Conservation (phyloP, 106 monocot species). For the Acorus gramineus region DNA sequence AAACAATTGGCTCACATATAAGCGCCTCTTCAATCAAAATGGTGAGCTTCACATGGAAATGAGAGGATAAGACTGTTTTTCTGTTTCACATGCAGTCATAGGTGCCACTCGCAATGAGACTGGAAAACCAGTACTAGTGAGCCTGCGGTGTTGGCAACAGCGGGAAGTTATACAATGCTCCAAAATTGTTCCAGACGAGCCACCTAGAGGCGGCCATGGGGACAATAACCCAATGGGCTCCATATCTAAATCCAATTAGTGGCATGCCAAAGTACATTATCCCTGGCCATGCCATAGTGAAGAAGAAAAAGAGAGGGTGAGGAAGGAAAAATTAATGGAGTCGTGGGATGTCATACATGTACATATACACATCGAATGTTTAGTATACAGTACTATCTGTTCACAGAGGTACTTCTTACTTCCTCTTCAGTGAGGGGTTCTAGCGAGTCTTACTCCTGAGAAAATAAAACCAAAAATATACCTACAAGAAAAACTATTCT, state of each 20-base stretch:
- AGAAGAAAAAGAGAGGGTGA: constrained; percentile 46
- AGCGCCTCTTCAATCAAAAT: constrained; percentile 13
- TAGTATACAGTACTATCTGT: too few relatives aligned
- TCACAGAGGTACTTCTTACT: too few relatives aligned
- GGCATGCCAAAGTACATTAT: constrained; percentile 43
- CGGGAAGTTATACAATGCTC: constrained; percentile 52
- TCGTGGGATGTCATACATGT: constrained; percentile 48
- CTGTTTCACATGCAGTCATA: constrained; percentile 55
- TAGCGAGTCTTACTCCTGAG: too few relatives aligned
- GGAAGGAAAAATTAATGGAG: constrained; percentile 37
- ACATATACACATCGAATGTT: constrained; percentile 32
- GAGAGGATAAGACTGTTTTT: constrained; percentile 28
- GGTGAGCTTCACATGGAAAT: not conserved
- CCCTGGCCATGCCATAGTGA: constrained; percentile 59
- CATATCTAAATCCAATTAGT: constrained; percentile 44
- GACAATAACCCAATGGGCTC: constrained; percentile 59
- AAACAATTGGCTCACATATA: constrained; percentile 28
- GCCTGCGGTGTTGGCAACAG: constrained; percentile 45
- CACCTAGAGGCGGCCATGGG: constrained; percentile 44
- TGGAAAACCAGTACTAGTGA: constrained; percentile 38
- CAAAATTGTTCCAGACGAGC: constrained; percentile 47
- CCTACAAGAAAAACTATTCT: too few relatives aligned
- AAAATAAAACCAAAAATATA: too few relatives aligned
- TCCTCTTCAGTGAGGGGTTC: too few relatives aligned
- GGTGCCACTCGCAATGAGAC: constrained; percentile 44